A percentile compares a stretch with the other conserved stretches of the same genome.
Conservation (phyloP, 768 basidiomycete genomes). For the Hirschioporus abietinus region DNA sequence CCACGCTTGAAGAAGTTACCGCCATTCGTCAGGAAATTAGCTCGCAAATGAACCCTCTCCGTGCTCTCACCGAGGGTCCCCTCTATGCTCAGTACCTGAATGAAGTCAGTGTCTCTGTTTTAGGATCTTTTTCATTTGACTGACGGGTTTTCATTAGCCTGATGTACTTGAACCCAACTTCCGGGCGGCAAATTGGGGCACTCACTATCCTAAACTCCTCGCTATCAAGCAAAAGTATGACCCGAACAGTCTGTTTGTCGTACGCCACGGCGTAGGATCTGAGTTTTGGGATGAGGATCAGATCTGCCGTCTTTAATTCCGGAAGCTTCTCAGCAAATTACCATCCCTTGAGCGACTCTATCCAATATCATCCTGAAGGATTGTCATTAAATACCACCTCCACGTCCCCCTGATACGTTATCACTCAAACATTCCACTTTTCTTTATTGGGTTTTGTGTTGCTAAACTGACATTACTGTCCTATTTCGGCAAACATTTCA, state of each 20-base stretch:
- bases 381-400: background rate
- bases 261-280: constrained; percentile 42
- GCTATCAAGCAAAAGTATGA: constrained; percentile 43
- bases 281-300: constrained; percentile 40
- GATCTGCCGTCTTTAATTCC: constrained; percentile 16
- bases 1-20: background rate
- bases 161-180: constrained; percentile 2
- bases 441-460: background rate
- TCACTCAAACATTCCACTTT: background rate
- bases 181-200: constrained; percentile 19
- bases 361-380: background rate
- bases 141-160: background rate
- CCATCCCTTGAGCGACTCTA: background rate
- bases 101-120: background rate
- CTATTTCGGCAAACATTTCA: background rate
- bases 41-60: background rate
- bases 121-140: background rate
- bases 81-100: background rate
- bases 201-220: constrained; percentile 35
- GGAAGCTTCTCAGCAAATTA: background rate
- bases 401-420: background rate
- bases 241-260: constrained; percentile 39
- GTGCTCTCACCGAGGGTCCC: background rate
- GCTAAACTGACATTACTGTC: background rate
- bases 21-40: background rate